These are phyloP conservation scores for Thymus mandschuricus DNA, from an alignment of 257 asterid species.

Conservation along the genomic window DNA sequence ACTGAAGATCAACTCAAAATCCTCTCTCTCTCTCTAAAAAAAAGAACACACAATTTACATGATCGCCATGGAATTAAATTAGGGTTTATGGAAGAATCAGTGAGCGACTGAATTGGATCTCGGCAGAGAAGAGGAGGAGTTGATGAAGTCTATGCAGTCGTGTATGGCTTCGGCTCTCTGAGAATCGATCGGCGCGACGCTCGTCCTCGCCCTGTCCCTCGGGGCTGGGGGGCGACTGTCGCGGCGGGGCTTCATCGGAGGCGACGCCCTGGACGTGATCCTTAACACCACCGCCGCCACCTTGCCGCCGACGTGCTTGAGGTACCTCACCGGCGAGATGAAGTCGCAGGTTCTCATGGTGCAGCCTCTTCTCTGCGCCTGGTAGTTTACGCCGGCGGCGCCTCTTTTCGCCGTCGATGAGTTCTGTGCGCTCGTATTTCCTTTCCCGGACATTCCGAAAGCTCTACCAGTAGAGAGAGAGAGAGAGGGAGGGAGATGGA, in stretches of 20 bases:
- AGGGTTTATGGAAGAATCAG: conserved; percentile 20
- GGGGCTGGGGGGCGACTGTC: conserved; percentile 2
- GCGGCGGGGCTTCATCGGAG: conserved; percentile 10
- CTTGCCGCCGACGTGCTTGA: conserved; percentile 41
- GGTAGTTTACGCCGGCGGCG: background rate
- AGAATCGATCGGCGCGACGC: conserved; percentile 45
- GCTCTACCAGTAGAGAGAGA: background rate
- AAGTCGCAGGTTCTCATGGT: conserved; percentile 38
- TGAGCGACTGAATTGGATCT: conserved; percentile 50
- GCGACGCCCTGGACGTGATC: background rate
- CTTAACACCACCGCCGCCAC: conserved; percentile 36
- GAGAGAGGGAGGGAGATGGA: conserved; percentile 30
- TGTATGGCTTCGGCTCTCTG: conserved; percentile 63
- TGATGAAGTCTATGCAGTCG: conserved; percentile 62
- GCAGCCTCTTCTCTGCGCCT: conserved; percentile 34
- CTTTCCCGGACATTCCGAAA: conserved; percentile 28
- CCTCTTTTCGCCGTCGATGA: conserved; percentile 3
- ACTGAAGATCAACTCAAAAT: background rate
- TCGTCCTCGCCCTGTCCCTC: conserved; percentile 31
- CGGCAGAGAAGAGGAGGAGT: conserved; percentile 51
- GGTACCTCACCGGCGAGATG: conserved; percentile 37
- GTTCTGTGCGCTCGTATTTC: conserved; percentile 25
- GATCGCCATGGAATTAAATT: background rate
- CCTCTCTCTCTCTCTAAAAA: background rate
- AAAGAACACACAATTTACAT: background rate